Conservation (phyloP, 2,329 filamentous ascomycete species). For the Orbilia javanica region DNA sequence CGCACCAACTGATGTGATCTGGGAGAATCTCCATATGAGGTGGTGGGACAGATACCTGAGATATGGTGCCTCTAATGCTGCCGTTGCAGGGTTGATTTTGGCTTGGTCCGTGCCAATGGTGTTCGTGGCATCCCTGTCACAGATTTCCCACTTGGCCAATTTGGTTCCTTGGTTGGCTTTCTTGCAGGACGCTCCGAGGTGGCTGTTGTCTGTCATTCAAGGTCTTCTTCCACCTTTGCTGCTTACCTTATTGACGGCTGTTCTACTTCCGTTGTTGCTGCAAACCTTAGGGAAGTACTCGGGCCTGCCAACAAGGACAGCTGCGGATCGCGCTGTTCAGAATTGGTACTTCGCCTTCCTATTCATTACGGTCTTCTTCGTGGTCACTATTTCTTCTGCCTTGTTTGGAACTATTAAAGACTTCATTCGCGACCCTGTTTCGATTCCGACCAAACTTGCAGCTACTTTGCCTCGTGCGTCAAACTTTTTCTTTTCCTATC, state of each 20-base stretch:
- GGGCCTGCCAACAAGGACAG: conserved; percentile 61
- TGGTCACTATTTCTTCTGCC: conserved; percentile 86
- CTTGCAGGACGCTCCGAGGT: conserved; percentile 73
- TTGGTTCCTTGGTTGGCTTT: conserved; percentile 78
- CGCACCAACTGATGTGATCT: conserved; percentile 89
- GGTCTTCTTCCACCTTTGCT: conserved; percentile 82
- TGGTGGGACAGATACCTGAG: conserved; percentile 93
- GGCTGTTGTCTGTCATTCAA: conserved; percentile 77
- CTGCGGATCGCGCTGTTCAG: conserved; percentile 72
- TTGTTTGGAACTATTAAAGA: conserved; percentile 75
- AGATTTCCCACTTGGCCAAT: conserved; percentile 78
- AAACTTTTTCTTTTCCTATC: conserved; percentile 99
- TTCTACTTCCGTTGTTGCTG: conserved; percentile 52
- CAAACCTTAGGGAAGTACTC: conserved; percentile 61
- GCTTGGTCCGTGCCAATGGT: conserved; percentile 92
- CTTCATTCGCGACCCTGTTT: conserved; percentile 75
- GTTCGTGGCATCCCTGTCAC: conserved; percentile 84
- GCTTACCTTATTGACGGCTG: conserved; percentile 43
- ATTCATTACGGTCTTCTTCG: conserved; percentile 92
- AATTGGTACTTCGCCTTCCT: conserved; percentile 93
- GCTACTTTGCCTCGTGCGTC: conserved; percentile 84
- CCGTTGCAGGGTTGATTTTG: conserved; percentile 81
- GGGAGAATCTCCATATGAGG: conserved; percentile 95
- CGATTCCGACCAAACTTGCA: conserved; percentile 79
- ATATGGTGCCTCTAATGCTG: conserved; percentile 73